Conservation (phyloP, 352 stramenopile genomes). For the Bremia lactucae region DNA sequence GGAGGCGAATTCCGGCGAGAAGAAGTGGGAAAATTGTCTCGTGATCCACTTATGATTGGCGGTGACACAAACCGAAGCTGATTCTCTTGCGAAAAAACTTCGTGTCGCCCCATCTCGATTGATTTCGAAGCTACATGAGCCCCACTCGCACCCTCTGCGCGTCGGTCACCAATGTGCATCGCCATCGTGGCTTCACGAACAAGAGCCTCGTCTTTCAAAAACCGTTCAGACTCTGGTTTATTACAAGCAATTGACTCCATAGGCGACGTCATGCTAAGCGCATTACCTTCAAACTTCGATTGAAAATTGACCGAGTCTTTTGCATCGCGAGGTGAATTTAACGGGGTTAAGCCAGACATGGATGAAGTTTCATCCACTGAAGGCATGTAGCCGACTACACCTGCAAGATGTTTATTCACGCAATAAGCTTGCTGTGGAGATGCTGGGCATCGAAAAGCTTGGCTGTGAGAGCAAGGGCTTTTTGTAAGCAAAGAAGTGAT, state of each 20-base stretch:
- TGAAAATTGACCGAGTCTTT: slow-evolving; percentile 17
- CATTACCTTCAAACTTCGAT: slow-evolving; percentile 5
- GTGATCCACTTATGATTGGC: slow-evolving; percentile 36
- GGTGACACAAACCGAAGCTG: slow-evolving; percentile 37
- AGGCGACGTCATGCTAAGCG: not conserved
- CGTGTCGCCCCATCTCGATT: slow-evolving; percentile 1
- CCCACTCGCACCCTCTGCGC: not conserved
- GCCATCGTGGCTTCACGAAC: slow-evolving; percentile 18
- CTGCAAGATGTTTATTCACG: slow-evolving; percentile 22
- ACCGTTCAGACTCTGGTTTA: slow-evolving; percentile 4
- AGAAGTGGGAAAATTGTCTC: slow-evolving; percentile 19
- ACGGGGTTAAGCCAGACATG: slow-evolving; percentile 37
- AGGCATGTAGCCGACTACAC: slow-evolving; percentile 55
- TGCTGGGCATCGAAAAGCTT: slow-evolving; percentile 23
- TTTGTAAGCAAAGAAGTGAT: slow-evolving; percentile 22
- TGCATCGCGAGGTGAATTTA: slow-evolving; percentile 26
- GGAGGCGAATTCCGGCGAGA: slow-evolving; percentile 57
- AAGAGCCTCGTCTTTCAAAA: slow-evolving; percentile 21
- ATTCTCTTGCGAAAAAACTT: slow-evolving; percentile 2
- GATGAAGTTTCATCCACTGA: slow-evolving; percentile 54
- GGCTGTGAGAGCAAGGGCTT: slow-evolving; percentile 11
- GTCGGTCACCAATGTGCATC: no score
- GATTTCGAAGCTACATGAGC: not conserved
- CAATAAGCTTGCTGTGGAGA: slow-evolving; percentile 38
- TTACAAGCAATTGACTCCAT: slow-evolving; percentile 16